Conservation (phyloP, 2,329 filamentous ascomycete genomes). For the Penicillium sp. region DNA sequence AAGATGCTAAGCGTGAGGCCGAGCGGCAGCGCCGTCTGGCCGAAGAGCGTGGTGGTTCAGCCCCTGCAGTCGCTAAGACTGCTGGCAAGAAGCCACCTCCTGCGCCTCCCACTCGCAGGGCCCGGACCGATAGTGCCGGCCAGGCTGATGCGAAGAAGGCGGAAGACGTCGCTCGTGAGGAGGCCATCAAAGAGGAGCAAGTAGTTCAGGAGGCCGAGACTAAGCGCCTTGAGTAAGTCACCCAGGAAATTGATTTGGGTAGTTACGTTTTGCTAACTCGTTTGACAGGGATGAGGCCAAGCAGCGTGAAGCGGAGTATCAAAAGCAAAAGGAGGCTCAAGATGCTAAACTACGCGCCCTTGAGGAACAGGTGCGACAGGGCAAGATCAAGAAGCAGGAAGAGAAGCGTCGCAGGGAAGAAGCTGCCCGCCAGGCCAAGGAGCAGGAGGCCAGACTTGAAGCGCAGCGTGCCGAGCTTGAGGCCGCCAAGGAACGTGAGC, state of each 20-base stretch:
- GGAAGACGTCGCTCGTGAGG: conserved; percentile 53
- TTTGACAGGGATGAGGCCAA: conserved; percentile 67
- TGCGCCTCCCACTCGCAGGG: conserved; percentile 71
- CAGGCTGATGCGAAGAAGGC: conserved; percentile 60
- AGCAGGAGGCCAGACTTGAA: conserved; percentile 82
- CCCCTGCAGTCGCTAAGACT: conserved; percentile 57
- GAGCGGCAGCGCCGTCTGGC: conserved; percentile 82
- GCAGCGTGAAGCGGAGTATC: conserved; percentile 77
- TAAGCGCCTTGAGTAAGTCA: conserved; percentile 77
- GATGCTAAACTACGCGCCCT: conserved; percentile 82
- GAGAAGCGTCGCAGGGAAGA: conserved; percentile 93
- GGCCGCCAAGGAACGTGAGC: conserved; percentile 83
- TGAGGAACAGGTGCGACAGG: conserved; percentile 89
- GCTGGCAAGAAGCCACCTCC: conserved; percentile 72
- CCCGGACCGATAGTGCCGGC: conserved; percentile 55
- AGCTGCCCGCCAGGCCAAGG: conserved; percentile 79
- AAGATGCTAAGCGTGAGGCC: conserved; percentile 83
- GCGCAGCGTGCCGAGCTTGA: conserved; percentile 90
- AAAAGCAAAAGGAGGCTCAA: conserved; percentile 76
- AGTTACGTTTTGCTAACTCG: conserved; percentile 14
- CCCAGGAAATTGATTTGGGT: background rate
- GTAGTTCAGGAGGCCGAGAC: conserved; percentile 73
- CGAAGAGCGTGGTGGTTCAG: conserved; percentile 67
- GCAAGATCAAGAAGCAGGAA: conserved; percentile 94
- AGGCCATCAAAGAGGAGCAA: conserved; percentile 64